phyloP scores from a whole-genome alignment of 2,329 filamentous ascomycete species.

The Pseudofabraea citricarpa region DNA sequence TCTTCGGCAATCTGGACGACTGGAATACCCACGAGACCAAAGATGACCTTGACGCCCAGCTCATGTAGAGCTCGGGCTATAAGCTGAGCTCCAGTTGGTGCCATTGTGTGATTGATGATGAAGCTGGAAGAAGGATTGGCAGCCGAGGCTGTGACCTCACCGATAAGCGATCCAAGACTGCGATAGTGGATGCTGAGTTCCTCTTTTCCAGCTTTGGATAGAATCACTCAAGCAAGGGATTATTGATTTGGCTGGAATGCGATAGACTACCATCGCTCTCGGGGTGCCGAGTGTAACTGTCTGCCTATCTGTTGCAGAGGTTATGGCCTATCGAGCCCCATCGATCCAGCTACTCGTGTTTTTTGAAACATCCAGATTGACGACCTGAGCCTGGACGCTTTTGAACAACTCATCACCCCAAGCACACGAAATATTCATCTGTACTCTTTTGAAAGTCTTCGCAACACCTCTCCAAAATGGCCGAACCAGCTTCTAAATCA shows the following conservation, averaged over 20 bases:
- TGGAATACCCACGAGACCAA: constrained; percentile 27
- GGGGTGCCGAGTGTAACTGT: background rate
- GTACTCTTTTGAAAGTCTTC: no score
- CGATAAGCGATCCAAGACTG: background rate
- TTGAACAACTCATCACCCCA: constrained; percentile 2
- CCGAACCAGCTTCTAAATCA: constrained; percentile 22
- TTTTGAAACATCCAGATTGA: background rate
- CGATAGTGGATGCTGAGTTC: no score
- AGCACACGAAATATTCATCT: no score
- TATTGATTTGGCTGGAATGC: background rate
- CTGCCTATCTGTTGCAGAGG: background rate
- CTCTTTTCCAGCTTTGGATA: no score
- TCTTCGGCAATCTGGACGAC: constrained; percentile 53
- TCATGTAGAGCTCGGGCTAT: constrained; percentile 12
- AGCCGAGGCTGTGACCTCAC: constrained; percentile 6
- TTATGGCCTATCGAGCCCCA: background rate
- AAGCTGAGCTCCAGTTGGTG: constrained; percentile 10
- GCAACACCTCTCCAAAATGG: constrained; percentile 26
- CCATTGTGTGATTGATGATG: constrained; percentile 44
- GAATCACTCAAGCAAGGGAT: no score
- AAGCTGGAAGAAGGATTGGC: constrained; percentile 34
- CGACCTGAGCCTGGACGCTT: background rate
- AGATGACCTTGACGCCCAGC: constrained; percentile 14
- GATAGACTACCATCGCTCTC: background rate
- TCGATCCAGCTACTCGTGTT: background rate